Evolutionary conservation across 2,329 filamentous ascomycete genomes (phyloP), one percentile per base, ranked within the genome.

Genomic region (Amylocarpus encephaloides): DNA sequence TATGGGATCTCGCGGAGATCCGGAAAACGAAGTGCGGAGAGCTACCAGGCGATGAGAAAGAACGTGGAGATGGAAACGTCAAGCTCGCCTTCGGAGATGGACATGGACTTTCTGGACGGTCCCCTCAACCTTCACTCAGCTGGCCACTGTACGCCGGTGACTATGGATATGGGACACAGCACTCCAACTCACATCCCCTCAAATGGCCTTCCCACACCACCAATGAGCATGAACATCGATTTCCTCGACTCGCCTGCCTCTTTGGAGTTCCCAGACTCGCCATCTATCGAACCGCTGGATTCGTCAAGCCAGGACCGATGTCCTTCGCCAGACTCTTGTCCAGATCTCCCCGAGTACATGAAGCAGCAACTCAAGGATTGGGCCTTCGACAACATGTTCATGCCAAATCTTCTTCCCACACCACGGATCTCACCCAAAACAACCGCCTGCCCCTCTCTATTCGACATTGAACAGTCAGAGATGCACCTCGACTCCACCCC

Each of bases 341-440:
- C 48, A 19, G 48, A 50, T 11, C 48, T 50, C 16, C 42, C 48
- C 2, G 48, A 50, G 15, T 50, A 41, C 36, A 35, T 50, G 30
- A 45, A 45, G 29, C 42, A 41, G 16, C 48, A 50, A 41, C 35
- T 50, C 16, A 50, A 46, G 26, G 48, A 50, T 29, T 50, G 48
- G 48, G 48, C 48, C 13, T 50, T 50, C 13, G 48, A 50, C 36
- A 50, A 44, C 36, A 50, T 50, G 42, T 44, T 41, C 29, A 45
- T 50, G 22, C 35, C 42, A 2, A 46, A 46, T 26, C 29, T 50
- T 15, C 30, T 50, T 7, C 35, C 42, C 10, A 46, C 42, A 15
- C 48, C 48, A 13, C 26, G 40, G 10, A 11, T 50, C 19, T 50
- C 48, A 29, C 48, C 48, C 10, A 39, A 40, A 26, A 36, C 42